These are phyloP conservation scores for Alternaria incomplexa DNA, from an alignment of 2,329 filamentous ascomycete genomes.

Conservation along the genomic window DNA sequence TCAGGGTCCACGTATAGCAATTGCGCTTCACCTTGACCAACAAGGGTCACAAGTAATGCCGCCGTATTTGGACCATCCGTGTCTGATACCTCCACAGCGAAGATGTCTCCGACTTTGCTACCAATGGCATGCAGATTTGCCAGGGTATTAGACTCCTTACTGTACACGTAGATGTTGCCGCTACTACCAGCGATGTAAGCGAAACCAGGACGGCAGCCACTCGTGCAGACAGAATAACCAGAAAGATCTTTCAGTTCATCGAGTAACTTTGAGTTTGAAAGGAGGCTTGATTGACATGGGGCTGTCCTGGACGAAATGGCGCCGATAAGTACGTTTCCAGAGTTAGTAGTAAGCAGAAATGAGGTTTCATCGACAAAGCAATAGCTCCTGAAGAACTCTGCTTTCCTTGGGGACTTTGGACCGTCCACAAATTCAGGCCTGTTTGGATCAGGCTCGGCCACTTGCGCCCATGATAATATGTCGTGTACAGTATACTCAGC, in stretches of 20 bases:
- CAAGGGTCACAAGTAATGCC: slow-evolving; percentile 47
- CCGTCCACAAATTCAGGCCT: not conserved
- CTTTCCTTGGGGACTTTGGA: slow-evolving; percentile 30
- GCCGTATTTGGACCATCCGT: slow-evolving; percentile 15
- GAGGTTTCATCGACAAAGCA: slow-evolving; percentile 63
- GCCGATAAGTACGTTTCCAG: slow-evolving; percentile 62
- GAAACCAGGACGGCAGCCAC: slow-evolving; percentile 43
- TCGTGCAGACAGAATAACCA: slow-evolving; percentile 57
- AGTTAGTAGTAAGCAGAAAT: slow-evolving; percentile 65
- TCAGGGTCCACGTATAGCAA: slow-evolving; percentile 31
- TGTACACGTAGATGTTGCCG: slow-evolving; percentile 53
- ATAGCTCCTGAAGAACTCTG: slow-evolving; percentile 65
- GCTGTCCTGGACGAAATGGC: slow-evolving; percentile 9
- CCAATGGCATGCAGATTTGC: slow-evolving; percentile 32
- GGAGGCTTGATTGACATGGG: not conserved
- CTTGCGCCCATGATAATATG: slow-evolving; percentile 22
- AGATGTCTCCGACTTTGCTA: slow-evolving; percentile 53
- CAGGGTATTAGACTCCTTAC: slow-evolving; percentile 18
- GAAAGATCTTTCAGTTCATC: slow-evolving; percentile 47
- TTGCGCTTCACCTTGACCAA: slow-evolving; percentile 45
- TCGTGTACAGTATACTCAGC: slow-evolving; percentile 37
- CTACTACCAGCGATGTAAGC: slow-evolving; percentile 56
- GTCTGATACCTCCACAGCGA: slow-evolving; percentile 19
- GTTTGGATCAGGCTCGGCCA: not conserved
- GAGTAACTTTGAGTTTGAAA: slow-evolving; percentile 37